phyloP scores from a whole-genome alignment of 441 rosid species.

The Pelargonium cotyledonis region DNA sequence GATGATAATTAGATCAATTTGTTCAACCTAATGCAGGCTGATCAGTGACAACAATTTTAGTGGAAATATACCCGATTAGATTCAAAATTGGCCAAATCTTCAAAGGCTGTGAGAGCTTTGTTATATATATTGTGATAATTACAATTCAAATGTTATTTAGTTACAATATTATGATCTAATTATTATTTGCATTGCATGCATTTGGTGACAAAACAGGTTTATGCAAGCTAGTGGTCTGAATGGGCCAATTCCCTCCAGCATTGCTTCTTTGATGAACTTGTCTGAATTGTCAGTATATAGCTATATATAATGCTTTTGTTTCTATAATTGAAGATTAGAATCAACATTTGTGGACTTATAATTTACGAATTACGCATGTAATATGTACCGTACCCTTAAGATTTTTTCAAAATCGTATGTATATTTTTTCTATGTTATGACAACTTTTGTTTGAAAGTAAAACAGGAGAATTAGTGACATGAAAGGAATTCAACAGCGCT shows the following conservation, averaged over 20 bases:
- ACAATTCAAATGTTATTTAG: not conserved
- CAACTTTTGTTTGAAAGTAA: not conserved
- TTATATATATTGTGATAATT: not conserved
- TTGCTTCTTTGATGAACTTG: constrained; percentile 51
- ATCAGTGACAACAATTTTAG: constrained; percentile 61
- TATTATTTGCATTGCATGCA: constrained; percentile 8
- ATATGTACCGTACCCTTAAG: no score
- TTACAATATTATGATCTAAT: not conserved
- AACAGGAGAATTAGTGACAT: constrained; percentile 75
- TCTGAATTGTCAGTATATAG: constrained; percentile 58
- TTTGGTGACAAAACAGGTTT: constrained; percentile 39
- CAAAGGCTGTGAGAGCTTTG: constrained; percentile 50
- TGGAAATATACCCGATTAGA: constrained; percentile 62
- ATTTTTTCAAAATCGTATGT: no score
- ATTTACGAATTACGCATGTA: no score
- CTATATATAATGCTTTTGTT: not conserved
- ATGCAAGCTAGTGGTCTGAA: constrained; percentile 64
- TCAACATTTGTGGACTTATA: no score
- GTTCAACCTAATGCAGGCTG: constrained; percentile 38
- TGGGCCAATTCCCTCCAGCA: constrained; percentile 73
- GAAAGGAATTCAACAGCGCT: constrained; percentile 45
- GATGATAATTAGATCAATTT: not conserved
- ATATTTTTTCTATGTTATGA: constrained; percentile 8
- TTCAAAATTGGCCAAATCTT: constrained; percentile 52
- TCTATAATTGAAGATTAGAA: not conserved